Base-by-base conservation (phyloP, 345 rosid genomes). In the Kernera saxatilis region DNA sequence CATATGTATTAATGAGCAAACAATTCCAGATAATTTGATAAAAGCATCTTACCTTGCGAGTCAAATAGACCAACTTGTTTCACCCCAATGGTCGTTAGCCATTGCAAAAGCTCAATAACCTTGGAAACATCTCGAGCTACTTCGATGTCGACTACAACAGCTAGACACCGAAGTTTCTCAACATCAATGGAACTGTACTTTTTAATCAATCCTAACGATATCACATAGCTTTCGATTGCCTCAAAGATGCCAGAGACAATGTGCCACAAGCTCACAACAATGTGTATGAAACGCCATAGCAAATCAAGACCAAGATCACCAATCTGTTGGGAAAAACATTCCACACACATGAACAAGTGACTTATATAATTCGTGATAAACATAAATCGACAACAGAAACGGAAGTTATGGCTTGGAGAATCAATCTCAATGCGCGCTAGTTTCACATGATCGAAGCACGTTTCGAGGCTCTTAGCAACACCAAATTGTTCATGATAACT, bases 21-120 rank as follows among this genome's bases (percentile, higher is more conserved):
- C 39, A 10, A 40, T 1, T 27, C n/a, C 11, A 29, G 46, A 48
- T 3, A 29, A 44, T 15, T 13, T 65, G 76, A 17, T 22, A 21
- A 48, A 46, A 32, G 14, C 13, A 37, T 76, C 14, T 17, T 76
- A 94, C 98, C 97, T 92, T 88, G 85, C 0, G 73, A 29, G 75
- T 94, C 99, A 75, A 84, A 94, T 2, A 94, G 85, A 79, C 93
- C 91, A 33, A 87, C 73, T 58, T 68, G 83, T 69, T 82, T 88
- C 43, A 88, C 83, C 7, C 99, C 93, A 67, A 94, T 71, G 74
- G 73, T 80, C 22, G 15, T 63, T 59, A 89, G 59, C 89, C 91
- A 86, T 27, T 73, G 82, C 82, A 94, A 69, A 77, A 94, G 99
- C 81, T 82, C 52, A 53, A 89, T 40, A 39, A 87, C 69, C 30